Conservation (phyloP, 2,329 filamentous ascomycete genomes). For the Xylaria sp. region DNA sequence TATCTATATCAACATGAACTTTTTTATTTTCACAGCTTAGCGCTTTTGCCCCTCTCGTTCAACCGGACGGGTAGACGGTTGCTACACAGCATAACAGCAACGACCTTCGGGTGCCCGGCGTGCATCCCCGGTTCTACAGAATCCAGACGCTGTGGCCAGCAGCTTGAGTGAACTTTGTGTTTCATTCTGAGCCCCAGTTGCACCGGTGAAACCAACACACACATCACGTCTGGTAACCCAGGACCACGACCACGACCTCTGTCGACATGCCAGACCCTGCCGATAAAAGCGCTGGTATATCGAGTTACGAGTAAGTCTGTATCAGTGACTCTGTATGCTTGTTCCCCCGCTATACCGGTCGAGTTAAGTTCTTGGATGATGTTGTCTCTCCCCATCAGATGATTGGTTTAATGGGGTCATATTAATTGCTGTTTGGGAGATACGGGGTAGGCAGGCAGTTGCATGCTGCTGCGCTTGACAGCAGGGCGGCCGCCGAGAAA, state of each 20-base stretch:
- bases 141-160: not conserved
- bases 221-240: not conserved
- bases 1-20: slow-evolving; percentile 2
- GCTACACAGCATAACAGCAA: slow-evolving; percentile 10
- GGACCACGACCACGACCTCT: not conserved
- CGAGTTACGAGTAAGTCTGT: not conserved
- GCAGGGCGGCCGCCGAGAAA: slow-evolving; percentile 9
- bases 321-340: slow-evolving; percentile 1
- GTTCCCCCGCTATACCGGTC: slow-evolving; percentile 6
- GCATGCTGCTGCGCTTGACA: slow-evolving; percentile 10
- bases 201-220: not conserved
- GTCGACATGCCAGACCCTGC: slow-evolving; percentile 1
- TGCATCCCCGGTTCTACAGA: not conserved
- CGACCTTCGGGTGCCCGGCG: slow-evolving; percentile 3
- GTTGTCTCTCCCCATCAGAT: not conserved
- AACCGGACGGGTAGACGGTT: not conserved
- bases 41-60: slow-evolving; percentile 6
- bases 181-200: slow-evolving; percentile 4
- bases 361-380: slow-evolving; percentile 7
- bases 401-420: slow-evolving; percentile 4
- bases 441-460: slow-evolving; percentile 5
- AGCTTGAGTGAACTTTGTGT: not conserved
- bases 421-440: slow-evolving; percentile 2
- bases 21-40: not conserved
- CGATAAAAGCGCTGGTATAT: not conserved